Conservation (phyloP, 2,329 filamentous ascomycete genomes). For the Fusarium acutatum region DNA sequence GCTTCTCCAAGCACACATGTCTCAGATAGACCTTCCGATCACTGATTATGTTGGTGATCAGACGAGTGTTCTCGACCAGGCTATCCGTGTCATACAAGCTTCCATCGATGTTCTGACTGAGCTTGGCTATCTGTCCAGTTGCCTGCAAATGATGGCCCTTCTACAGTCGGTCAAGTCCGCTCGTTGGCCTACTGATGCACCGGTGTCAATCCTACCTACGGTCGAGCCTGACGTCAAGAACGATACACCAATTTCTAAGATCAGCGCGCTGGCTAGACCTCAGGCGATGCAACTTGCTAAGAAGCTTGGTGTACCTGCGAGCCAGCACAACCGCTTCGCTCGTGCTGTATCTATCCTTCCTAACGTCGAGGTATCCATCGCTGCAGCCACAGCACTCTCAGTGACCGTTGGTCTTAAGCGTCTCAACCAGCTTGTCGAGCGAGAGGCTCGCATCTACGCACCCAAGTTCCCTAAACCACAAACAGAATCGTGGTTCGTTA, state of each 20-base stretch:
- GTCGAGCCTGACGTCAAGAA: conserved; percentile 60
- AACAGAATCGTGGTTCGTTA: conserved; percentile 90
- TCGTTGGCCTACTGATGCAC: conserved; percentile 85
- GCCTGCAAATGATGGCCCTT: conserved; percentile 81
- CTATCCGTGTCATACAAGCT: conserved; percentile 95
- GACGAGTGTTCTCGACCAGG: conserved; percentile 88
- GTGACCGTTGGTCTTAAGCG: conserved; percentile 72
- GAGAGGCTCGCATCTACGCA: conserved; percentile 81
- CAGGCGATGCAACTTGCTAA: conserved; percentile 57
- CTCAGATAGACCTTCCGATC: conserved; percentile 89
- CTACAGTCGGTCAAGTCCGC: conserved; percentile 94
- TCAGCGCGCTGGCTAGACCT: conserved; percentile 48
- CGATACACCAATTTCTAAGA: conserved; percentile 53
- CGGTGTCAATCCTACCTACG: conserved; percentile 81
- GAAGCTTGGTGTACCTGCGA: conserved; percentile 58
- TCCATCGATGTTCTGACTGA: conserved; percentile 94
- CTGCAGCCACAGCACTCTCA: conserved; percentile 67
- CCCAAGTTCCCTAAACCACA: conserved; percentile 94
- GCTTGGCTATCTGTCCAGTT: conserved; percentile 81
- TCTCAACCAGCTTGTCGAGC: conserved; percentile 70
- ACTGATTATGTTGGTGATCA: conserved; percentile 97
- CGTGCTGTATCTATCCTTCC: conserved; percentile 75
- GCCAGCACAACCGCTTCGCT: conserved; percentile 57
- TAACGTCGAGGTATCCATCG: conserved; percentile 69
- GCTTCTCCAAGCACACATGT: conserved; percentile 93